phyloP scores from a whole-genome alignment of 2,329 filamentous ascomycete species.

The Orbilia brochopaga region DNA sequence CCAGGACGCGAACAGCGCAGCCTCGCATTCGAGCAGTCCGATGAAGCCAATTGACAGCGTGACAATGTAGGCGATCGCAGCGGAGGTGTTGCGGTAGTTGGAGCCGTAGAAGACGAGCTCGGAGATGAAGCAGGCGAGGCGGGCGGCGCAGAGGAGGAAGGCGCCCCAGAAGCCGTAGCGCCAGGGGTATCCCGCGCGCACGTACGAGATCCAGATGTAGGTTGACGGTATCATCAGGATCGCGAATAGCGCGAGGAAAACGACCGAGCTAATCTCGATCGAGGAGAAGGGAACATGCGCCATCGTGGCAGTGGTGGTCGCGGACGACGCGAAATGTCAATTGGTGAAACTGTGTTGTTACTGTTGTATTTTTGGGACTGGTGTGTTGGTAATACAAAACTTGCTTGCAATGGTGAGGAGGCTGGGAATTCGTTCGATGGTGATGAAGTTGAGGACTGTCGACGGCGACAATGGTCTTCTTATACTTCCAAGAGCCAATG shows the following conservation, averaged over 20 bases:
- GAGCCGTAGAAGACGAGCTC: constrained; percentile 46
- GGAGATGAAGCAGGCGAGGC: constrained; percentile 46
- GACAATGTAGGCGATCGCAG: constrained; percentile 39
- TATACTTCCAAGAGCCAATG: constrained; percentile 5
- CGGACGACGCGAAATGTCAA: neutral
- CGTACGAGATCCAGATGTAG: constrained; percentile 41
- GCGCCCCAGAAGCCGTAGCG: constrained; percentile 50
- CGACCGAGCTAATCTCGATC: constrained; percentile 39
- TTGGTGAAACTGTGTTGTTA: constrained; percentile 18
- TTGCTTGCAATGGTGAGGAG: neutral
- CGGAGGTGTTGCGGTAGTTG: constrained; percentile 28
- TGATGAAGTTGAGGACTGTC: constrained; percentile 7
- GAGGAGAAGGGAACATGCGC: constrained; percentile 21
- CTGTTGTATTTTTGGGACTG: constrained; percentile 25
- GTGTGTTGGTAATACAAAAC: neutral
- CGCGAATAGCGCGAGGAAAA: constrained; percentile 33
- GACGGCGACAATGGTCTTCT: constrained; percentile 15
- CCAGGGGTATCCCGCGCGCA: constrained; percentile 38
- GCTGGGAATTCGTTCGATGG: neutral
- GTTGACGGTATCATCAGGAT: constrained; percentile 37
- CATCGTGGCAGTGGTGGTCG: constrained; percentile 8
- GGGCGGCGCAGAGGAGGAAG: constrained; percentile 40
- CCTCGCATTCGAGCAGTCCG: constrained; percentile 40
- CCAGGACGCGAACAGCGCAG: constrained; percentile 40
- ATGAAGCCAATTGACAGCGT: constrained; percentile 45